Evolutionary conservation across 2,329 filamentous ascomycete species (phyloP).

Genomic region (Colletotrichum sp.): DNA sequence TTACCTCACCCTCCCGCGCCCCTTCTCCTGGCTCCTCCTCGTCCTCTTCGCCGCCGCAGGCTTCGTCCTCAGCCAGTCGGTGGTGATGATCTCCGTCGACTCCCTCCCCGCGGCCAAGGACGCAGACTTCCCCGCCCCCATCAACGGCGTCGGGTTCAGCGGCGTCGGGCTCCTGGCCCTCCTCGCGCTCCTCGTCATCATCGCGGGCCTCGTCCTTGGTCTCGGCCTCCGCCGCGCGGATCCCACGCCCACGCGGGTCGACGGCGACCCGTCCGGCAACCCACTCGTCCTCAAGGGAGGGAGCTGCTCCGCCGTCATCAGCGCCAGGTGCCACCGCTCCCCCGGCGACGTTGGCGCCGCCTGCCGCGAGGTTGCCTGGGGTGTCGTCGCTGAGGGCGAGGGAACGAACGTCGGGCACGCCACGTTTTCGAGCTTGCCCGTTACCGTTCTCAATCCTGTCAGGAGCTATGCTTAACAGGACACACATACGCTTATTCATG

Average conservation of each 20-base stretch:
- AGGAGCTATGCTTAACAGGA: constrained; percentile 41
- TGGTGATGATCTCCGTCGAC: constrained; percentile 40
- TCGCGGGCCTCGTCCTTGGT: constrained; percentile 37
- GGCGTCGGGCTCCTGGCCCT: constrained; percentile 46
- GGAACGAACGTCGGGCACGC: constrained; percentile 47
- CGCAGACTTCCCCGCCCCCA: constrained; percentile 18
- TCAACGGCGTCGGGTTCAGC: constrained; percentile 44
- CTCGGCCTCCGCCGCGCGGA: constrained; percentile 47
- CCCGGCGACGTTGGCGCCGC: constrained; percentile 37
- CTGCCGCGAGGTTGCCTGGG: constrained; percentile 46
- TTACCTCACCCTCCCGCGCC: constrained; percentile 55
- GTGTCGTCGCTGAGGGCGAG: constrained; percentile 45
- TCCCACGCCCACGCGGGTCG: constrained; percentile 35
- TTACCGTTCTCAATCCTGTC: constrained; percentile 36
- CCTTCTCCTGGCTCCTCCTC: constrained; percentile 49
- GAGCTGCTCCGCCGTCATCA: constrained; percentile 57
- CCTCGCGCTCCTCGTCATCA: constrained; percentile 41
- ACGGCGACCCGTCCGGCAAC: constrained; percentile 46
- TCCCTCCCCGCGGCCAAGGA: constrained; percentile 11
- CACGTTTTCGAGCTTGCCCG: constrained; percentile 45
- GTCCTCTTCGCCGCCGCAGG: constrained; percentile 47
- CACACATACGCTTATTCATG: background rate
- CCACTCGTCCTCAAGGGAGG: constrained; percentile 53
- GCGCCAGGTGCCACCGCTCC: constrained; percentile 50
- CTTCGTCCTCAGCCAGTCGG: constrained; percentile 45